These are phyloP conservation scores for Prunus mira DNA, from an alignment of 306 rosid species.

Conservation along the genomic window DNA sequence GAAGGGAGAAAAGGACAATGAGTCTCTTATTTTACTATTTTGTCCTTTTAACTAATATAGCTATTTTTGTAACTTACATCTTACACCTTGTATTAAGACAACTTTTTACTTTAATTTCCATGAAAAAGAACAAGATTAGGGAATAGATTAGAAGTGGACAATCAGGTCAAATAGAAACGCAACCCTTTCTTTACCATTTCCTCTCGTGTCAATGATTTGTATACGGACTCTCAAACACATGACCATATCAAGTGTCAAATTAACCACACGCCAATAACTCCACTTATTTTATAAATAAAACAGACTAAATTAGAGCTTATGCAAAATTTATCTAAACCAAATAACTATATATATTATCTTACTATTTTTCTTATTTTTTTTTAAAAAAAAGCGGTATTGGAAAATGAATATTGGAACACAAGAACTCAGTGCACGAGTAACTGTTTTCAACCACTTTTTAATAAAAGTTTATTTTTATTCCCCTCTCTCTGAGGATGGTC, in stretches of 20 bases:
- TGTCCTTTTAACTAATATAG: background rate
- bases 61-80: background rate
- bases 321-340: too few relatives aligned
- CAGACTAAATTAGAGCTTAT: too few relatives aligned
- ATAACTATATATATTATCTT: too few relatives aligned
- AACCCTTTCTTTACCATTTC: background rate
- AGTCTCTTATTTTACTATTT: too few relatives aligned
- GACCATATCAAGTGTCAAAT: background rate
- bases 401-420: too few relatives aligned
- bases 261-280: background rate
- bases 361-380: too few relatives aligned
- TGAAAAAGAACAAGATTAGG: background rate
- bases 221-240: background rate
- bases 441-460: too few relatives aligned
- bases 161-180: background rate
- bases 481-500: too few relatives aligned
- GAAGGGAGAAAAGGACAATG: too few relatives aligned
- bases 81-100: background rate
- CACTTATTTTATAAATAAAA: too few relatives aligned
- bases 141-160: background rate
- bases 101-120: background rate
- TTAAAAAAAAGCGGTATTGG: rapidly evolving
- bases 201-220: conserved; percentile 2
- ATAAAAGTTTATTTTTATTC: too few relatives aligned
- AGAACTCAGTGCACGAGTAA: too few relatives aligned